phyloP scores from a whole-genome alignment of 139 green algal genomes.

The Chlamydomonas sp. region DNA sequence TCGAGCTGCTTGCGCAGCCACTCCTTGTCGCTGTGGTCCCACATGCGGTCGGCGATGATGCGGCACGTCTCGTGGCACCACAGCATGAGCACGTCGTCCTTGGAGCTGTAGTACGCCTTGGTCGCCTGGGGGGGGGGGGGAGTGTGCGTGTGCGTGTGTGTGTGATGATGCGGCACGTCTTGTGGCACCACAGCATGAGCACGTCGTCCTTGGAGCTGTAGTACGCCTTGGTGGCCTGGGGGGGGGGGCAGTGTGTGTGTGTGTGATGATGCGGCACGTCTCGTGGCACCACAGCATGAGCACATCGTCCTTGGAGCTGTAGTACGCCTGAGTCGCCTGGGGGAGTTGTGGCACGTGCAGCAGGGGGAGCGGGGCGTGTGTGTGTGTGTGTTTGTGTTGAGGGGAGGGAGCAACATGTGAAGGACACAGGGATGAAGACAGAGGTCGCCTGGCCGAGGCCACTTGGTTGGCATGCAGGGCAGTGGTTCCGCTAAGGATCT shows the following conservation, averaged over 20 bases:
- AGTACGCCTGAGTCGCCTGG: slow-evolving; percentile 65
- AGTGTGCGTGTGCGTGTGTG: no score
- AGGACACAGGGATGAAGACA: no score
- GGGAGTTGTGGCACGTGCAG: no score
- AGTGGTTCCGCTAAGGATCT: no score
- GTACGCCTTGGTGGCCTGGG: slow-evolving; percentile 68
- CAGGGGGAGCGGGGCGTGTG: no score
- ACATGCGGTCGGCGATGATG: slow-evolving; percentile 76
- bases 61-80: slow-evolving; percentile 76
- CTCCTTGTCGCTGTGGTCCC: slow-evolving; percentile 41
- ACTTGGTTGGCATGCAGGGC: no score
- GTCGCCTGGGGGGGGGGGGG: slow-evolving; percentile 73
- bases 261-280: slow-evolving; percentile 64
- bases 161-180: slow-evolving; percentile 69
- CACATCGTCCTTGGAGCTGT: slow-evolving; percentile 70
- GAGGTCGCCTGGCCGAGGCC: no score
- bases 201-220: slow-evolving; percentile 74
- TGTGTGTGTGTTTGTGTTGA: no score
- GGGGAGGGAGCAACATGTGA: no score
- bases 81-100: slow-evolving; percentile 72
- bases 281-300: slow-evolving; percentile 82
- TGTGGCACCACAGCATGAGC: slow-evolving; percentile 77
- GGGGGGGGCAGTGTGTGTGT: no score
- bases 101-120: slow-evolving; percentile 70
- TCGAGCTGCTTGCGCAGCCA: slow-evolving; percentile 68